Conservation (phyloP, 2,329 filamentous ascomycete genomes). For the Alternaria incomplexa region DNA sequence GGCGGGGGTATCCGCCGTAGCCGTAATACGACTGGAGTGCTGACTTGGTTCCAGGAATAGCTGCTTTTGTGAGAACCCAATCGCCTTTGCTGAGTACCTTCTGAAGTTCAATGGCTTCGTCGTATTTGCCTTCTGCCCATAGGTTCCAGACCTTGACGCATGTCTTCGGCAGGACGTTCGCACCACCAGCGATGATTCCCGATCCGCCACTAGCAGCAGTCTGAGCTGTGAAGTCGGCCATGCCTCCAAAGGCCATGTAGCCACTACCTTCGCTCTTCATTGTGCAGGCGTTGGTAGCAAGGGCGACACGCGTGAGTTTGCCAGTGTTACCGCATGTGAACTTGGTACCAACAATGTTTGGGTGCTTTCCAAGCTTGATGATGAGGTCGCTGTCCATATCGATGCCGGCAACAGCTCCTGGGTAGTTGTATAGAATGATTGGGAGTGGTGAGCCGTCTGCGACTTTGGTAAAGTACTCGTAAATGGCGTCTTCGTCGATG, state of each 20-base stretch:
- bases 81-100: slow-evolving; percentile 79
- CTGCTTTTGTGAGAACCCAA: slow-evolving; percentile 82
- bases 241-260: slow-evolving; percentile 87
- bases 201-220: slow-evolving; percentile 79
- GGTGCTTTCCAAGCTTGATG: slow-evolving; percentile 77
- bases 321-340: slow-evolving; percentile 92
- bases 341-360: slow-evolving; percentile 86
- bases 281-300: slow-evolving; percentile 73
- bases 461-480: slow-evolving; percentile 75
- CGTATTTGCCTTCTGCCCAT: slow-evolving; percentile 72
- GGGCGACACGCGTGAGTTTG: slow-evolving; percentile 82
- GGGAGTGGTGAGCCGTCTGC: slow-evolving; percentile 78
- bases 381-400: slow-evolving; percentile 90
- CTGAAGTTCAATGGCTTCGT: slow-evolving; percentile 77
- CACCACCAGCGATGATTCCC: slow-evolving; percentile 84
- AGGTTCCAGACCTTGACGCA: slow-evolving; percentile 81
- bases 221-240: slow-evolving; percentile 86
- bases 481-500: slow-evolving; percentile 75
- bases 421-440: slow-evolving; percentile 90
- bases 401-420: slow-evolving; percentile 82
- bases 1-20: slow-evolving; percentile 78
- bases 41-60: slow-evolving; percentile 85
- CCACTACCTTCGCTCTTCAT: slow-evolving; percentile 56
- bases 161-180: slow-evolving; percentile 83
- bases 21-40: slow-evolving; percentile 81